Evolutionary conservation across 306 rosid species (phyloP), one percentile per base, ranked within the genome.

Genomic region (Erythrophleum fordii): DNA sequence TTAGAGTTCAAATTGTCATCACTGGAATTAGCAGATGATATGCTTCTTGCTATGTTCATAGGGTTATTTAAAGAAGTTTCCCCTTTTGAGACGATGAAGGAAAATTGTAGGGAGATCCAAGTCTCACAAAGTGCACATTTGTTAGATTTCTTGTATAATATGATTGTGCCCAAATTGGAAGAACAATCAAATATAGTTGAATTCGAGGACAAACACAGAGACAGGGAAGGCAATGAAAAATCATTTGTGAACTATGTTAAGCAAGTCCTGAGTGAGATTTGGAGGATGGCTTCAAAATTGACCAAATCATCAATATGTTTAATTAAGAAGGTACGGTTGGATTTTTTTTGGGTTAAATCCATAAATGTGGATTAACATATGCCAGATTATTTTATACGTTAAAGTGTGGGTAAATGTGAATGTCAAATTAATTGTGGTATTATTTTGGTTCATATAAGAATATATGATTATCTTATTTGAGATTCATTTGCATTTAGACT

Each of bases 81-180:
- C 4, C 97, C 94, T 22, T 90, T 91, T 80, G 84, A 82, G 82
- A 25, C 72, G 62, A 35, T 60, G 22, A 85, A 85, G 22, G 85
- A 85, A 1, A 83, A 88, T 10, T 55, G 79, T 26, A 71, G 69
- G 9, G 79, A 82, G 56, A 64, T 81, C 72, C 49, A 25, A 58
- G 73, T 82, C 80, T 88, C 95, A 0, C 84, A 87, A 8, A 83
- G 80, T 71, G 70, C 89, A 45, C 98, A 95, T 85, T 26, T 95
- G 87, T 70, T 95, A 25, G 97, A 90, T 77, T 90, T 95, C 84
- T 62, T 95, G 86, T 92, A 87, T 83, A 69, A 74, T 13, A 81
- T 90, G 92, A 39, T 87, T 69, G 89, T 87, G 12, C 97, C 97
- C 2, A 83, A 83, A 46, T 42, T 76, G 56, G 89, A 85, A 44